Percentiles rank a stretch among this genome's conserved stretches.
phyloP scores from a whole-genome alignment of 129 eudicot species.

The Chrysanthemum lavandulifolium region DNA sequence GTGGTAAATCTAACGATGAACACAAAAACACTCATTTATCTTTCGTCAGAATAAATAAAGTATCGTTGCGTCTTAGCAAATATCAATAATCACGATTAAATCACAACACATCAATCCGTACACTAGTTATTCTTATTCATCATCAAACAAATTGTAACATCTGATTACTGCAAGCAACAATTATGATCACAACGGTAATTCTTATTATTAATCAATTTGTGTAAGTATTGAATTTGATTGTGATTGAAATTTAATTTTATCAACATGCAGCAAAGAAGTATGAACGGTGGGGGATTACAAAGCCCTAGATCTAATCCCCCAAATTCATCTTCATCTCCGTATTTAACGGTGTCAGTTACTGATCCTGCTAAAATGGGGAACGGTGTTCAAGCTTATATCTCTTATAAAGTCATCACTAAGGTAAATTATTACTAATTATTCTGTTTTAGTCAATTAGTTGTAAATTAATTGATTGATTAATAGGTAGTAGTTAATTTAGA shows the following conservation, averaged over 20 bases:
- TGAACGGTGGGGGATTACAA: conserved; percentile 57
- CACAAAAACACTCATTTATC: background rate
- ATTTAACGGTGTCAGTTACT: conserved; percentile 69
- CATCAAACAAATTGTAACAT: background rate
- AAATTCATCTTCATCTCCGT: conserved; percentile 55
- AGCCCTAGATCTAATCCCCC: conserved; percentile 70
- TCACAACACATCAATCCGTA: background rate
- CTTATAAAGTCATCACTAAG: conserved; percentile 92
- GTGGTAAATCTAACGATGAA: background rate
- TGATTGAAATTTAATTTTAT: background rate
- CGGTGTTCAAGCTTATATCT: conserved; percentile 95
- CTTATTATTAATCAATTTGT: no score
- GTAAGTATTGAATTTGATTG: no score
- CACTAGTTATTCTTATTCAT: background rate
- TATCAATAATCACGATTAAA: background rate
- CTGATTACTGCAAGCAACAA: conserved; percentile 11
- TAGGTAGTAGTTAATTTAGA: background rate
- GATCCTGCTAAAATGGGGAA: conserved; percentile 99
- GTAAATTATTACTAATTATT: conserved; percentile 30
- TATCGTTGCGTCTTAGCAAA: conserved; percentile 14
- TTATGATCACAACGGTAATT: conserved; percentile 46
- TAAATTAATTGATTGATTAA: background rate
- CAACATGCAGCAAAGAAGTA: conserved; percentile 67
- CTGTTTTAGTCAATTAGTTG: background rate
- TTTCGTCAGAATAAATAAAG: background rate